phyloP scores from a whole-genome alignment of 345 rosid genomes.

The Dovyalis caffra region DNA sequence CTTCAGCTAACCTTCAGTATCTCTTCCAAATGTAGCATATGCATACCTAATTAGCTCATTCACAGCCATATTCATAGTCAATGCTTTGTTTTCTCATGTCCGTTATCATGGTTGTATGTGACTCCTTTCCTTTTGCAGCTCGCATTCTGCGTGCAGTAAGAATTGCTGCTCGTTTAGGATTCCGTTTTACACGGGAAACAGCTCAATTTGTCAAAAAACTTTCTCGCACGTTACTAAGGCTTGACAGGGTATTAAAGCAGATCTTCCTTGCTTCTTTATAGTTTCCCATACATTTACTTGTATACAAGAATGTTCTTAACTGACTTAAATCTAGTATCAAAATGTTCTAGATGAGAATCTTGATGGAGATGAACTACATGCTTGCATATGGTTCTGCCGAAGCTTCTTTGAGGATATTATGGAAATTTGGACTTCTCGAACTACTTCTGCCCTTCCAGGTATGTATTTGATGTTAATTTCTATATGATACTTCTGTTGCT shows the following conservation, averaged over 20 bases:
- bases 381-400: slow-evolving; percentile 94
- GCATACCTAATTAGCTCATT: not conserved
- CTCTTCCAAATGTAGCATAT: slow-evolving; percentile 1
- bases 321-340: slow-evolving; percentile 17
- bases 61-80: not conserved
- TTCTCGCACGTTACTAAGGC: slow-evolving; percentile 53
- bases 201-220: slow-evolving; percentile 66
- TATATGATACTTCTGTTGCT: not conserved
- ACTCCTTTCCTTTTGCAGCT: slow-evolving; percentile 50
- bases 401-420: slow-evolving; percentile 83
- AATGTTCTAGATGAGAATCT: slow-evolving; percentile 64
- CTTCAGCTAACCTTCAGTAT: not conserved
- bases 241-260: slow-evolving; percentile 57
- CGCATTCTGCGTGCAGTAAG: slow-evolving; percentile 79
- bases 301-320: slow-evolving; percentile 12
- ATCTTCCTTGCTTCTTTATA: slow-evolving; percentile 8
- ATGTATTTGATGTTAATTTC: slow-evolving; percentile 6
- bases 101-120: slow-evolving; percentile 3
- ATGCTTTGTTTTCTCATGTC: not conserved
- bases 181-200: slow-evolving; percentile 75
- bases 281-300: not conserved
- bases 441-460: slow-evolving; percentile 85
- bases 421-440: slow-evolving; percentile 95
- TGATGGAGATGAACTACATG: slow-evolving; percentile 98
- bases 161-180: slow-evolving; percentile 71